Evolutionary conservation across 805 yeast species (phyloP), one percentile per base, ranked within the genome.

Genomic region (Nakazawaea populi): DNA sequence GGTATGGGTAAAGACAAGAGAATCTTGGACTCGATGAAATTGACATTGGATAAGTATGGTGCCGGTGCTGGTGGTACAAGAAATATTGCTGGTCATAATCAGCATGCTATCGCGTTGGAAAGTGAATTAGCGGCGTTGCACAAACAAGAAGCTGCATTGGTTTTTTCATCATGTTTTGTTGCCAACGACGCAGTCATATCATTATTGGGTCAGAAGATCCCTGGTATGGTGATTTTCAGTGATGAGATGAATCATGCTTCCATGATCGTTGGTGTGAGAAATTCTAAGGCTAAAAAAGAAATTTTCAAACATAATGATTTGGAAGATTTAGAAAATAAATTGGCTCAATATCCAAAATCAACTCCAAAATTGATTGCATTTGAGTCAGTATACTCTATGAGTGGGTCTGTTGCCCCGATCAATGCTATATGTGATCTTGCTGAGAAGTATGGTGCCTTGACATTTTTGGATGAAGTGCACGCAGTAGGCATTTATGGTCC

Each of bases 401-500:
- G 97, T 64, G 99, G 99, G 46, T 89, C 97, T 10, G 88, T 94
- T 52, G 87, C 97, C 38, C 97, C 97, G 47, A 94, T 94, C 60
- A 89, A 86, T 61, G 82, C 79, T 55, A 90, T 94, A 58, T 92
- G 97, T 67, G 96, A 91, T 60, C 77, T 94, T 63, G 99, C 99
- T 40, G 97, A 94, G 49, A 89, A 94, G 71, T 94, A 94, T 66
- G 98, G 98, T 55, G 98, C 98, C 44, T 71, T 94, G 60, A 94
- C 99, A 32, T 94, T 94, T 70, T 75, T 94, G 67, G 99, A 94
- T 68, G 99, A 94, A 70, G 99, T 94, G 38, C 99, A 94, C 64
- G 98, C 99, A 36, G 98, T 94, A 44, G 99, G 99, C 51, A 80
- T 94, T 85, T 94, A 94, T 66, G 99, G 99, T 61, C 98, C 99